Conservation (phyloP, 2,329 filamentous ascomycete genomes). For the Apiospora kogelbergensis region DNA sequence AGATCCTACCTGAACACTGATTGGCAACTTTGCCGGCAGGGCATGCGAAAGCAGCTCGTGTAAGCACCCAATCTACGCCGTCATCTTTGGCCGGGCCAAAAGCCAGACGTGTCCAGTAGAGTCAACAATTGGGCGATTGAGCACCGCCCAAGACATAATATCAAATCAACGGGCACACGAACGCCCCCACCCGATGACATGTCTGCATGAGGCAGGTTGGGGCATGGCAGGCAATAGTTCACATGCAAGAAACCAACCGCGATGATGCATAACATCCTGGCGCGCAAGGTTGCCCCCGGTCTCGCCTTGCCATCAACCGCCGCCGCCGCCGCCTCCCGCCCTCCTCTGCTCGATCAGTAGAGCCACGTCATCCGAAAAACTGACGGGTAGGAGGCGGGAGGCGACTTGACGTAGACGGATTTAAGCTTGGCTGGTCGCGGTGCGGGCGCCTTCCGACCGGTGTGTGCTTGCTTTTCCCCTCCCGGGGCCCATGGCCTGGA, state of each 20-base stretch:
- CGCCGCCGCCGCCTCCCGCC: neutral
- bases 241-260: neutral
- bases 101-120: neutral
- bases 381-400: neutral
- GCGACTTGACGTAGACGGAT: neutral
- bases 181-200: neutral
- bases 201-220: neutral
- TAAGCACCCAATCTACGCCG: neutral
- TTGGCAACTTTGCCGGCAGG: neutral
- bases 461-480: neutral
- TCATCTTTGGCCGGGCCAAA: neutral
- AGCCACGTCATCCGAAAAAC: constrained; percentile 4
- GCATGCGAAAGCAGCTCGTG: neutral
- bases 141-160: neutral
- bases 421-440: neutral
- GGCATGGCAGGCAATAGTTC: neutral
- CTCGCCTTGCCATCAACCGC: neutral
- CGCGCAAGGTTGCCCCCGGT: neutral
- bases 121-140: neutral
- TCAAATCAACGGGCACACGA: neutral
- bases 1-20: neutral
- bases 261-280: constrained; percentile 3
- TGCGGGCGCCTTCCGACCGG: neutral
- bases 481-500: neutral
- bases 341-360: neutral